These are phyloP conservation scores for Vitis hybrid DNA, from an alignment of 177 flowering plant genomes.

Conservation along the genomic window DNA sequence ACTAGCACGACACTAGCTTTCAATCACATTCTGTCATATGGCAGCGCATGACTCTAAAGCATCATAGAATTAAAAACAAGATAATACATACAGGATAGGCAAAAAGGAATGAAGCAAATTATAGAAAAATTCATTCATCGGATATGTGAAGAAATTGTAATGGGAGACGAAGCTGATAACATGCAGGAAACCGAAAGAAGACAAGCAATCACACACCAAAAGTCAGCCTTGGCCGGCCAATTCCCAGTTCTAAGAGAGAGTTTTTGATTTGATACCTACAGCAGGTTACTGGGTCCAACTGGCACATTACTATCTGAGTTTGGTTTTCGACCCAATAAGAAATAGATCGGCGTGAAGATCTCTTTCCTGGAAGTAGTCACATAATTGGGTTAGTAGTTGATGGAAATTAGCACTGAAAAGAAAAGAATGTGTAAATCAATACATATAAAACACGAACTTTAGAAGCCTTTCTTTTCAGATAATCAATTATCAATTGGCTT, in stretches of 20 bases:
- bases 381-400: constrained; percentile 2
- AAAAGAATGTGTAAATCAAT: not conserved
- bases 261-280: not conserved
- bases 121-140: constrained; percentile 8
- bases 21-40: too few relatives aligned
- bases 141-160: not conserved
- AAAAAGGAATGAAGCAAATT: too few relatives aligned
- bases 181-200: not conserved
- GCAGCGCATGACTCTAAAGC: too few relatives aligned
- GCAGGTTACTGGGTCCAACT: not conserved
- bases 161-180: not conserved
- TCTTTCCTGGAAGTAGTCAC: constrained; percentile 47
- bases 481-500: too few relatives aligned
- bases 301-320: constrained; percentile 13
- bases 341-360: constrained; percentile 38
- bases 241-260: not conserved
- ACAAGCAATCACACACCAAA: not conserved
- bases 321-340: constrained; percentile 44
- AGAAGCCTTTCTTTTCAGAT: too few relatives aligned
- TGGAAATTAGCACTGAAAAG: not conserved
- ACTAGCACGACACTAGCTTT: too few relatives aligned
- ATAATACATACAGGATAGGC: too few relatives aligned
- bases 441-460: not conserved
- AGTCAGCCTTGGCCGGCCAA: not conserved
- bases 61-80: too few relatives aligned